These are phyloP conservation scores for Solanum sitiens DNA, from an alignment of 257 asterid species.

Conservation along the genomic window DNA sequence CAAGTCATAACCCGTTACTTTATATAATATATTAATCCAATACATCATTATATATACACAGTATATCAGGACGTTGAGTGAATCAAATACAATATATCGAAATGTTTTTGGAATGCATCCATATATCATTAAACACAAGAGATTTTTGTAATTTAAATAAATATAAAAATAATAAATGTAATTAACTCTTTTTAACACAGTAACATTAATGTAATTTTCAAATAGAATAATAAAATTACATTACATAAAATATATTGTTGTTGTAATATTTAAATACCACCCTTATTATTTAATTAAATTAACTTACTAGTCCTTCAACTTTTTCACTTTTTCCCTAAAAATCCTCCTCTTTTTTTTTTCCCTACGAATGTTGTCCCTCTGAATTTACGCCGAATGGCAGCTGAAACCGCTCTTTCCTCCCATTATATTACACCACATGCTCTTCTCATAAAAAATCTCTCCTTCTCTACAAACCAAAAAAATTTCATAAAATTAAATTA, in stretches of 20 bases:
- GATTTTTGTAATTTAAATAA: too few species aligned
- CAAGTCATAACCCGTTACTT: too few species aligned
- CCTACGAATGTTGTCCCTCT: conserved; percentile 25
- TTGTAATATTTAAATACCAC: background rate
- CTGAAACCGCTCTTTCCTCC: conserved; percentile 64
- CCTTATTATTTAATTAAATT: background rate
- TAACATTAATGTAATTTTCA: background rate
- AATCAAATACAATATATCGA: too few species aligned
- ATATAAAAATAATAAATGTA: too few species aligned
- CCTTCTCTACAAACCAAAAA: background rate
- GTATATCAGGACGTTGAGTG: background rate
- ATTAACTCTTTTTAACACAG: background rate
- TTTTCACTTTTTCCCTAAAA: background rate
- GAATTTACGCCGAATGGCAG: conserved; percentile 83
- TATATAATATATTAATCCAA: fast-evolving
- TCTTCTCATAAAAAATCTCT: background rate
- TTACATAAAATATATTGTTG: background rate
- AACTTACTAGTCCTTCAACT: background rate
- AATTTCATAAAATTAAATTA: background rate
- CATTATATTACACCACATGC: conserved; percentile 81
- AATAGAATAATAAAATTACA: background rate
- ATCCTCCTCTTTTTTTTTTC: background rate
- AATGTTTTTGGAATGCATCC: too few species aligned
- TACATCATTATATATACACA: background rate
- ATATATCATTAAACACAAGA: background rate